Base-by-base conservation (phyloP, 176 grass and related monocot species). In the Tuctoria greenei region DNA sequence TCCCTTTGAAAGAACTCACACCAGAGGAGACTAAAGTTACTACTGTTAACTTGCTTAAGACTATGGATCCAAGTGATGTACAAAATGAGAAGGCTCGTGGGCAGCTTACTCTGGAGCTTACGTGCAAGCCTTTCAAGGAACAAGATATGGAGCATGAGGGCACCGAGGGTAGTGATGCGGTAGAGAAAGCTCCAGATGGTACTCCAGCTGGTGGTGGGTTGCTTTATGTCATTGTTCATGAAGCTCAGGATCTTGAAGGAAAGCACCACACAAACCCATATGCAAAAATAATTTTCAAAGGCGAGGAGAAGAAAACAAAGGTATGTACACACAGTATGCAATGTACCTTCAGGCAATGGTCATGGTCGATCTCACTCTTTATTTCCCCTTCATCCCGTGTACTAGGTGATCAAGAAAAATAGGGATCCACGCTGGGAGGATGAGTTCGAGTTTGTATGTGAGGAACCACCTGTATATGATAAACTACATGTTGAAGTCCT, bases 241-340 rank as follows among this genome's bases (percentile, higher is more conserved):
- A 99, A 79, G 95, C 89, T 55, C 84, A 90, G 74, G 91, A 94
- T 86, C 87, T 99, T 41, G 95, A 95, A 82, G 95, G 95, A 16
- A 94, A 95, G 76, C 86, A 95, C 68, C 95, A 99, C 73, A 92
- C 79, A 57, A 99, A 99, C 57, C 95, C 95, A 39, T 99, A 95
- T 34, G 89, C 81, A 26, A 80, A 85, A 66, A 84, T 99, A 66
- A 85, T 88, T 78, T 95, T 95, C 58, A 92, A 76, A 79, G 91
- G 91, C 31, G 91, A 99, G 57, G 83, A 86, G 73, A 95, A 56
- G 69, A 99, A 99, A 81, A 99, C 95, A 57, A 89, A 99, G 91
- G 95, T 99, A 34, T 52, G 23, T 11, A 67, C 36, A 31, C 74
- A 67, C 20, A 12, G 59, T 71, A 14, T 67, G 41, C 4, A 28